Conservation (phyloP, 345 rosid species). For the Punica granatum region DNA sequence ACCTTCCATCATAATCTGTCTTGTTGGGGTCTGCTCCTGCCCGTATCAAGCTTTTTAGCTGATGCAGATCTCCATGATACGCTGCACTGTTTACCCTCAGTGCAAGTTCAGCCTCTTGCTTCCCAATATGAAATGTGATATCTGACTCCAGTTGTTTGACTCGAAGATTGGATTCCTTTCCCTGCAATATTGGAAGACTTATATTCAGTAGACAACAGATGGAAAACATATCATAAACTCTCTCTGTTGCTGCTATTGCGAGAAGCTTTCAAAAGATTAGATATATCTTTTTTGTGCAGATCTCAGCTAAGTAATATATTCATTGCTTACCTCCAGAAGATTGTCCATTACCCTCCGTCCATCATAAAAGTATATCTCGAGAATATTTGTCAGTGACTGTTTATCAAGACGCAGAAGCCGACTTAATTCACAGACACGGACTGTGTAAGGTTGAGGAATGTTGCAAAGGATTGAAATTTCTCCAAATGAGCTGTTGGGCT, state of each 20-base stretch:
- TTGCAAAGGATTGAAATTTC: slow-evolving; percentile 87
- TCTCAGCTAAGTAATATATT: neutral
- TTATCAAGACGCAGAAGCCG: slow-evolving; percentile 86
- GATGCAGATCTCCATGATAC: slow-evolving; percentile 71
- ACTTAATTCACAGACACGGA: slow-evolving; percentile 67
- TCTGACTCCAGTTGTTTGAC: slow-evolving; percentile 77
- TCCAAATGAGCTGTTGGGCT: slow-evolving; percentile 71
- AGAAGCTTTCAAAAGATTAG: neutral
- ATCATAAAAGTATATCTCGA: slow-evolving; percentile 85
- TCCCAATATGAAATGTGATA: slow-evolving; percentile 72
- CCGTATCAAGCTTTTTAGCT: slow-evolving; percentile 63
- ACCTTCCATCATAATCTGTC: slow-evolving; percentile 89
- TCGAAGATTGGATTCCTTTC: slow-evolving; percentile 55
- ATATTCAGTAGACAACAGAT: slow-evolving; percentile 1
- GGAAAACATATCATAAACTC: neutral
- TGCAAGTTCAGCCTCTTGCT: slow-evolving; percentile 97
- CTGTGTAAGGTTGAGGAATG: slow-evolving; percentile 84
- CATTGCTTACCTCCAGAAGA: slow-evolving; percentile 56
- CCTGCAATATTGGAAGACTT: slow-evolving; percentile 36
- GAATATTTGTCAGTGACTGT: slow-evolving; percentile 72
- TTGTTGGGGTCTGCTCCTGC: slow-evolving; percentile 88
- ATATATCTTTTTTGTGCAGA: neutral
- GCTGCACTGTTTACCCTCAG: slow-evolving; percentile 78
- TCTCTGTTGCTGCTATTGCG: neutral
- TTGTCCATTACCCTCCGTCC: slow-evolving; percentile 79